A percentile compares a stretch with the other conserved stretches of the same genome.
Conservation (phyloP, 2,329 filamentous ascomycete genomes). For the Penicillium fuscoglaucum region DNA sequence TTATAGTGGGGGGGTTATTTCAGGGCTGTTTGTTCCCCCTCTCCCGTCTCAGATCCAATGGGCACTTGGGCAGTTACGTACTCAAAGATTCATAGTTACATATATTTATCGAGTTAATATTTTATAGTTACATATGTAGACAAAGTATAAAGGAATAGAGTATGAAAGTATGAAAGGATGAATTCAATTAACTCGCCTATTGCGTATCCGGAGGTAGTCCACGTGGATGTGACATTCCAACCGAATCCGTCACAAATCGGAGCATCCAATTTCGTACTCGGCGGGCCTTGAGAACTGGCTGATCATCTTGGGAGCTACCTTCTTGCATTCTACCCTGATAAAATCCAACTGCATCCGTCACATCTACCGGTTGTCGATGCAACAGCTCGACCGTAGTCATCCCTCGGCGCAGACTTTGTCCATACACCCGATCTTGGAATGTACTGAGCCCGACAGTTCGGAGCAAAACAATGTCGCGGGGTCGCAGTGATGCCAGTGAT, state of each 20-base stretch:
- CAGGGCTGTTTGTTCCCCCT: neutral
- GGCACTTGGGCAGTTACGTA: neutral
- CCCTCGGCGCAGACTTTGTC: slow-evolving; percentile 73
- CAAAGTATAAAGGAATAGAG: neutral
- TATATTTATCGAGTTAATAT: neutral
- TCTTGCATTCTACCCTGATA: slow-evolving; percentile 55
- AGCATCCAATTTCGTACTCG: slow-evolving; percentile 74
- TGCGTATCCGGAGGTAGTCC: slow-evolving; percentile 45
- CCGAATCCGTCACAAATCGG: slow-evolving; percentile 60
- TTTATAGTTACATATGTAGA: neutral
- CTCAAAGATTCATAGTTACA: too few relatives aligned
- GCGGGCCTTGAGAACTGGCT: slow-evolving; percentile 63
- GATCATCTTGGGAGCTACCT: slow-evolving; percentile 37
- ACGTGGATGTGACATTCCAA: slow-evolving; percentile 28
- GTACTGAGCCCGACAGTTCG: slow-evolving; percentile 75
- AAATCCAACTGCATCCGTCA: slow-evolving; percentile 55
- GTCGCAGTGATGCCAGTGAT: slow-evolving; percentile 53
- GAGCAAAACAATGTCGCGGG: slow-evolving; percentile 76
- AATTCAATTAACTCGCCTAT: slow-evolving; percentile 11
- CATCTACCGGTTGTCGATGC: slow-evolving; percentile 56
- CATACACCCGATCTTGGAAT: slow-evolving; percentile 77
- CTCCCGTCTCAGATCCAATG: slow-evolving; percentile 11
- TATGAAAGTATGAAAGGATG: neutral
- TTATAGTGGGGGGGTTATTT: neutral
- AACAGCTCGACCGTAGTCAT: slow-evolving; percentile 70